phyloP scores from a whole-genome alignment of 345 rosid species.

The Aquilaria yunnanensis region DNA sequence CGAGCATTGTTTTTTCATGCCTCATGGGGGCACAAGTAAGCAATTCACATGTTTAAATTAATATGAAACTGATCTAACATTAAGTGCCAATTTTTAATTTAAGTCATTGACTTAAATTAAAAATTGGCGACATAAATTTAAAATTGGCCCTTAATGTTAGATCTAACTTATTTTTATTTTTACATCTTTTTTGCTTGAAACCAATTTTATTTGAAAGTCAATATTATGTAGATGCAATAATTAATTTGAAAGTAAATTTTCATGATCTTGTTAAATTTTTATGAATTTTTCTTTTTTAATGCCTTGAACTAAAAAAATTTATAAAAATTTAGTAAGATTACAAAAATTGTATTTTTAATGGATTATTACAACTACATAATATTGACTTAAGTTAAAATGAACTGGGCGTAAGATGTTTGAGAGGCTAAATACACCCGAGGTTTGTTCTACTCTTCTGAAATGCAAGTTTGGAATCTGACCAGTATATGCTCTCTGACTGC shows the following conservation, averaged over 20 bases:
- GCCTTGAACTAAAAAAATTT: too few relatives aligned
- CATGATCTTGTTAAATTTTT: too few relatives aligned
- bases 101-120: not conserved
- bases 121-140: too few relatives aligned
- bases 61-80: too few relatives aligned
- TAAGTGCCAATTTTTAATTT: not conserved
- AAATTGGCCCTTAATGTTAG: not conserved
- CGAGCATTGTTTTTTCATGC: constrained; percentile 68
- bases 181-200: too few relatives aligned
- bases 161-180: not conserved
- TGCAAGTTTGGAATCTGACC: not conserved
- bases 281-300: too few relatives aligned
- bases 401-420: not conserved
- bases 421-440: not conserved
- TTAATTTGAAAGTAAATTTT: too few relatives aligned
- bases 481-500: not conserved
- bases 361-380: not conserved
- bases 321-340: too few relatives aligned
- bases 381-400: not conserved
- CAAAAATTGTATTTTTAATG: too few relatives aligned
- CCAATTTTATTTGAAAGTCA: too few relatives aligned
- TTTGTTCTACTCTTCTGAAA: not conserved
- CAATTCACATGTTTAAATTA: not conserved
- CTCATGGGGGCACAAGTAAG: constrained; percentile 95
- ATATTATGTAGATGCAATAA: too few relatives aligned